Conservation (phyloP, 208 protist species). For the Trypanosoma congolense region DNA sequence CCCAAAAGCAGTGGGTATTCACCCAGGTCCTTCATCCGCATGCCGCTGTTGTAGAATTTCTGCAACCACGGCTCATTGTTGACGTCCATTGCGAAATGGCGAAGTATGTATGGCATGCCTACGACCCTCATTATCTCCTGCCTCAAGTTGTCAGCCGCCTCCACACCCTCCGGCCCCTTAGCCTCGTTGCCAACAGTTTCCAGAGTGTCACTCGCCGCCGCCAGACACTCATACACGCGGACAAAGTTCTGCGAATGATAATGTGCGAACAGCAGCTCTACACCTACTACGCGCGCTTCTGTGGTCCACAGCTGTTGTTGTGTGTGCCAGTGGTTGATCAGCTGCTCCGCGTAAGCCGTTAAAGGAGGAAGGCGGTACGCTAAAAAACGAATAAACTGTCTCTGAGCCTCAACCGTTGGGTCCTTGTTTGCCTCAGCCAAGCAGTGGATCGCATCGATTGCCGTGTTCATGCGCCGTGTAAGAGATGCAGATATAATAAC, state of each 20-base stretch:
- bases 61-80: conserved; percentile 18
- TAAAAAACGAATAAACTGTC: conserved; percentile 42
- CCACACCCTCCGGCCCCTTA: background rate
- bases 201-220: background rate
- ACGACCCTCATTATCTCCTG: conserved; percentile 16
- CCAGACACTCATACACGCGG: conserved; percentile 12
- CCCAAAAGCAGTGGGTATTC: conserved; percentile 29
- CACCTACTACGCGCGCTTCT: conserved; percentile 29
- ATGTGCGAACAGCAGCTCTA: conserved; percentile 41
- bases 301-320: conserved; percentile 10
- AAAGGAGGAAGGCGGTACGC: conserved; percentile 31
- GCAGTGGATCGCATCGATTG: conserved; percentile 55
- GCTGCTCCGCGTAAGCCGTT: conserved; percentile 64
- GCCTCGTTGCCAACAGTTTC: background rate
- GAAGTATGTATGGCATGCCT: conserved; percentile 24
- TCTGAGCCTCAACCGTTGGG: conserved; percentile 52
- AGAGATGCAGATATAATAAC: conserved; percentile 46
- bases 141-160: conserved; percentile 3
- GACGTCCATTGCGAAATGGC: conserved; percentile 20
- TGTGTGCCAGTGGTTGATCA: conserved; percentile 67
- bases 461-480: conserved; percentile 34
- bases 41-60: conserved; percentile 15
- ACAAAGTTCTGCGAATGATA: conserved; percentile 24
- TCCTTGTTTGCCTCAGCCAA: conserved; percentile 47
- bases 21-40: conserved; percentile 22